Percentiles rank a stretch among this genome's conserved stretches.
Conservation (phyloP, 331 rosid genomes). For the Telfairia occidentalis region DNA sequence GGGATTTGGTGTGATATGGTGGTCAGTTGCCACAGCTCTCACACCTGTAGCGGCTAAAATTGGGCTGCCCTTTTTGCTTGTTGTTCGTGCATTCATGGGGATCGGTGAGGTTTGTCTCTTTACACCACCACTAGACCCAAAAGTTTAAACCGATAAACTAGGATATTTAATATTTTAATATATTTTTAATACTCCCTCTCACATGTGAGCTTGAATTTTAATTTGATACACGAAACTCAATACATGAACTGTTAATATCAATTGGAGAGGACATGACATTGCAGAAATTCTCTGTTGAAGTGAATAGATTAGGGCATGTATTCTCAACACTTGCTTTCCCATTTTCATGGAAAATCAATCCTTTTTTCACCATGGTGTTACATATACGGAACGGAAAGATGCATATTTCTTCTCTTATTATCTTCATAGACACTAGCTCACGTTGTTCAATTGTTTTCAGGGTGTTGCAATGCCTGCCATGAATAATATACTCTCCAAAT, state of each 20-base stretch:
- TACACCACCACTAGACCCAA: background rate
- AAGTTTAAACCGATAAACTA: background rate
- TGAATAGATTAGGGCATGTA: no score
- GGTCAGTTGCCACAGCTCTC: slow-evolving; percentile 73
- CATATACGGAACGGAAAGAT: background rate
- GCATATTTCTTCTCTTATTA: background rate
- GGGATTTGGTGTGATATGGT: slow-evolving; percentile 89
- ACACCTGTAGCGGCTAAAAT: slow-evolving; percentile 93
- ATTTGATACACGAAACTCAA: background rate
- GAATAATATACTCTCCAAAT: slow-evolving; percentile 90
- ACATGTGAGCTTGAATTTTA: background rate
- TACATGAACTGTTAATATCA: background rate
- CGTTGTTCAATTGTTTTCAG: slow-evolving; percentile 34
- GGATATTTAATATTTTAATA: background rate
- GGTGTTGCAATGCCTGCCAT: slow-evolving; percentile 99
- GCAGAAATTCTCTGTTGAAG: no score
- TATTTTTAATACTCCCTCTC: background rate
- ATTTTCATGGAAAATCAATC: background rate
- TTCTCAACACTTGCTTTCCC: no score
- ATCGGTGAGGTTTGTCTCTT: slow-evolving; percentile 76
- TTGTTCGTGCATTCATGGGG: slow-evolving; percentile 93
- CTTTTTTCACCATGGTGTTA: background rate
- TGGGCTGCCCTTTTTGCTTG: slow-evolving; percentile 82
- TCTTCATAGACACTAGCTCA: slow-evolving; percentile 4
- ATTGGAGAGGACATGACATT: background rate